phyloP scores from a whole-genome alignment of 2,329 filamentous ascomycete genomes.

The Paecilomyces formosus region DNA sequence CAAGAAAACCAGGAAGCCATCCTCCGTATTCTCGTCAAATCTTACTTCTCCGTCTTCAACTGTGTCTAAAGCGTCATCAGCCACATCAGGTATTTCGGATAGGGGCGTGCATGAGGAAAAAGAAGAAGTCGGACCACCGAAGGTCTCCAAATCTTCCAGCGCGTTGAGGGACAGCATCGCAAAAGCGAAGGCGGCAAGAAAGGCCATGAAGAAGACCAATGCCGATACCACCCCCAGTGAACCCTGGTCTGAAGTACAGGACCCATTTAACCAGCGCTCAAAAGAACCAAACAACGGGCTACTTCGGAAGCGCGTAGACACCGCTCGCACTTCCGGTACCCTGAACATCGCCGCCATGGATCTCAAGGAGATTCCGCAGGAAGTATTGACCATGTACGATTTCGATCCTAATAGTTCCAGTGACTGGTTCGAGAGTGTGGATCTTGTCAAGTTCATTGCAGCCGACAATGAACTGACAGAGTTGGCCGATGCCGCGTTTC shows the following conservation, averaged over 20 bases:
- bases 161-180: conserved; percentile 86
- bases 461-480: conserved; percentile 82
- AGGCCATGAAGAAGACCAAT: conserved; percentile 38
- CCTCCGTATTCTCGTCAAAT: conserved; percentile 20
- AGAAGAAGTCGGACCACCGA: conserved; percentile 29
- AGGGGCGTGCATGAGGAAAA: conserved; percentile 20
- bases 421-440: conserved; percentile 86
- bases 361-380: conserved; percentile 68
- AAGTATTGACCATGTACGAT: conserved; percentile 88
- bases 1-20: conserved; percentile 29
- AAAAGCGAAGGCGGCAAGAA: conserved; percentile 77
- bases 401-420: conserved; percentile 58
- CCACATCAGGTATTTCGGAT: conserved; percentile 20
- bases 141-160: conserved; percentile 61
- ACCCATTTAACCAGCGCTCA: conserved; percentile 53
- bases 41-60: conserved; percentile 23
- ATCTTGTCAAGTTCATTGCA: conserved; percentile 73
- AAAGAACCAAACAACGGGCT: conserved; percentile 58
- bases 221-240: conserved; percentile 12
- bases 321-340: conserved; percentile 68
- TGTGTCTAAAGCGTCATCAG: conserved; percentile 22
- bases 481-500: conserved; percentile 69
- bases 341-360: conserved; percentile 84
- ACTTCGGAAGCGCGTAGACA: conserved; percentile 63
- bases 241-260: conserved; percentile 40